A percentile compares a stretch with the other conserved stretches of the same genome.
These are phyloP conservation scores for Xylaria intraflava DNA, from an alignment of 495 filamentous ascomycete species.

Conservation along the genomic window DNA sequence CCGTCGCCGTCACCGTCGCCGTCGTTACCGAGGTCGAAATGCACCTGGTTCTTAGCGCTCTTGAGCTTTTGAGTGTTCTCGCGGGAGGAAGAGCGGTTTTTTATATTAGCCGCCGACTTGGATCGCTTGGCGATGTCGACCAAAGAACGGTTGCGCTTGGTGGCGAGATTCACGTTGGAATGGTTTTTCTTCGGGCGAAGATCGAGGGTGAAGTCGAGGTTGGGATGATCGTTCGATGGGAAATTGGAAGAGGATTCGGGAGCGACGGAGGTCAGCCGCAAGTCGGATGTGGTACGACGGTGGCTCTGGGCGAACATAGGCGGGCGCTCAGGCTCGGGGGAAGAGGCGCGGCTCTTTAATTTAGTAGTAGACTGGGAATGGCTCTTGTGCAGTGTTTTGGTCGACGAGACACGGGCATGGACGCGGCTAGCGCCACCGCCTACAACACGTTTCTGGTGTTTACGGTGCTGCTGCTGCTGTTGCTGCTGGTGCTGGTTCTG, in stretches of 20 bases:
- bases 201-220: conserved; percentile 13
- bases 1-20: conserved; percentile 45
- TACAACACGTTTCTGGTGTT: conserved; percentile 41
- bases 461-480: conserved; percentile 30
- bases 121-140: conserved; percentile 41
- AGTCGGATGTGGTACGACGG: conserved; percentile 39
- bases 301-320: conserved; percentile 28
- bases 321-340: conserved; percentile 30
- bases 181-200: conserved; percentile 34
- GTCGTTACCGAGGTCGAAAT: conserved; percentile 48
- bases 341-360: conserved; percentile 31
- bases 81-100: conserved; percentile 39
- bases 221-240: conserved; percentile 24
- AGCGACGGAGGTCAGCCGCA: conserved; percentile 33
- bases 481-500: not conserved
- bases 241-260: conserved; percentile 10
- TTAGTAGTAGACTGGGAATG: conserved; percentile 35
- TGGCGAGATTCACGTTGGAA: conserved; percentile 34
- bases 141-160: conserved; percentile 44
- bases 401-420: conserved; percentile 38
- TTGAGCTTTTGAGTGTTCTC: conserved; percentile 35
- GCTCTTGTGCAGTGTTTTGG: conserved; percentile 41
- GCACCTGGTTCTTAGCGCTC: conserved; percentile 35
- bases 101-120: conserved; percentile 40
- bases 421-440: conserved; percentile 33